Base-by-base conservation (phyloP, 192 early-diverging fungal genomes). In the Umbelopsis isabellina region DNA sequence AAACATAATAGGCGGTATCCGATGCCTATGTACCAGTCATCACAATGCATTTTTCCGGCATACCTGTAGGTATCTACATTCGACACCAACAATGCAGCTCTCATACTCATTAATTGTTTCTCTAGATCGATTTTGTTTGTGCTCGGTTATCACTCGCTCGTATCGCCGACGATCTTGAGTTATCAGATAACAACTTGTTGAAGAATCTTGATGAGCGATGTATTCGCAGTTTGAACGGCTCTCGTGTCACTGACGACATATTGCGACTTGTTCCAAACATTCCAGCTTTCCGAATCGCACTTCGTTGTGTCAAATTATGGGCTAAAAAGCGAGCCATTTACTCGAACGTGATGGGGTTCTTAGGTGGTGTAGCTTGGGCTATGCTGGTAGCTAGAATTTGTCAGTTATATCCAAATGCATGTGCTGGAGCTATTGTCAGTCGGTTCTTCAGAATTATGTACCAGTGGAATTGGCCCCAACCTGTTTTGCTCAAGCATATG, bases 351-450 rank as follows among this genome's bases (percentile, higher is more conserved):
- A 89, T 97, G 89, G 97, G 97, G 23, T 99, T 99, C 76, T 87
- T 99, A 82, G 97, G 97, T 66, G 97, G 97, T 77, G 93, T 99
- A 48, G 95, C 96, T 4, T 99, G 97, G 97, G 96, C 97, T 6
- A 98, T 99, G 91, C 81, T 95, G 16, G 94, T 97, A 16, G 97
- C 96, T 25, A 82, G 96, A 25, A 90, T 97, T 30, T 97, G 95
- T 76, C 97, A 99, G 78, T 77, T 98, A 35, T 99, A 96, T 73
- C 97, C 97, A 4, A 97, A 96, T 77, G 95, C 95, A 4, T 90
- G 91, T 45, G 94, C 94, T 3, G 92, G 91, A 20, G 81, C 89
- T 3, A 92, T 99, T 55, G 92, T 99, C 4, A 81, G 86, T 20
- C 86, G 92, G 49, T 99, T 98, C 75, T 99, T 99, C 79, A 76